Evolutionary conservation across 139 green algal species (phyloP).

Genomic region (Asterochloris sp.): DNA sequence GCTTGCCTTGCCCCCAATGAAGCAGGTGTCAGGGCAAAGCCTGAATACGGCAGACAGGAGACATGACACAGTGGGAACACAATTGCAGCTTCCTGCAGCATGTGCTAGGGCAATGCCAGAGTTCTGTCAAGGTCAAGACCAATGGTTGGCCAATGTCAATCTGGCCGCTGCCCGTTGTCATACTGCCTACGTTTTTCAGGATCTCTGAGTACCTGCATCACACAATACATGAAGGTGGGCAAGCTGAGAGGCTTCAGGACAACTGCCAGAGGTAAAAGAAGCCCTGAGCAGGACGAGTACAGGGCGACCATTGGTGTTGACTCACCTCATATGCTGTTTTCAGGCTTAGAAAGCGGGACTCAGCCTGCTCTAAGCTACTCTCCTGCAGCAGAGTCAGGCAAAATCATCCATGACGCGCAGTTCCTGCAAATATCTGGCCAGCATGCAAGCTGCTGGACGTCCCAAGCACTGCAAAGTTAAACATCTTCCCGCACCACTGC

Average conservation of each 20-base stretch:
- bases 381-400: conserved; percentile 5
- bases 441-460: not conserved
- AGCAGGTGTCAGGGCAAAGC: too few species aligned
- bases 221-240: too few species aligned
- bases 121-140: not conserved
- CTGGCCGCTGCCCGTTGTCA: conserved; percentile 31
- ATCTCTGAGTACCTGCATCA: conserved; percentile 33
- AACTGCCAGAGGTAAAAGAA: too few species aligned
- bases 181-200: conserved; percentile 56
- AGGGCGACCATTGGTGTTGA: too few species aligned
- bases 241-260: too few species aligned
- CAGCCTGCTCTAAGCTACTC: conserved; percentile 21
- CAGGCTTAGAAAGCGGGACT: conserved; percentile 59
- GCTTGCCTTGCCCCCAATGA: too few species aligned
- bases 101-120: too few species aligned
- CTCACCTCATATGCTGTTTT: conserved; percentile 57
- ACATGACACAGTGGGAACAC: too few species aligned
- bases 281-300: too few species aligned
- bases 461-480: not conserved
- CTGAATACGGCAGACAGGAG: too few species aligned
- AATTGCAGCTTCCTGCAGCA: too few species aligned
- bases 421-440: not conserved
- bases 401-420: not conserved
- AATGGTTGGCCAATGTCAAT: not conserved
- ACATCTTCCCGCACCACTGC: not conserved